Base-by-base conservation (phyloP, 371 early-diverging fungal genomes). In the Rhizomucor miehei region DNA sequence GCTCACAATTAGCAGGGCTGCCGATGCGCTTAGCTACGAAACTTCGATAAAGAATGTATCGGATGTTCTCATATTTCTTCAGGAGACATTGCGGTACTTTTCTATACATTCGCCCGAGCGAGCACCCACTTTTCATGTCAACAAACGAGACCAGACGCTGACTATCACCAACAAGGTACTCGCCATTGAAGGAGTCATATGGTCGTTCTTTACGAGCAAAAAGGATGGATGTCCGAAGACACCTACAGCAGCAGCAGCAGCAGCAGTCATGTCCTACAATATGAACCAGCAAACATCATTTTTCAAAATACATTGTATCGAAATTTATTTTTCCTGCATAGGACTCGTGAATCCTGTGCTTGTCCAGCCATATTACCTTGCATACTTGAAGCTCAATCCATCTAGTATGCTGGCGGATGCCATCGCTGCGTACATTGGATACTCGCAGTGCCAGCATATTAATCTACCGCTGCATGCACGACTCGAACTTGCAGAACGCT, bases 331-430 rank as follows among this genome's bases (percentile, higher is more conserved):
- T 49, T 12, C 40, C 3, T 74, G 75, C 39, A 20, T 57, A 13
- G 48, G 41, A 1, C 57, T 54, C 21, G n/a, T 56, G 16, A 50
- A 16, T 3, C 69, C 71, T n/a, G 48, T 64, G 9, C 48, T 74
- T 38, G 62, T 62, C 0, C 56, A 55, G 21, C 45, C 64, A 11
- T 64, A 62, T 21, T 74, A 56, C 38, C 36, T 52, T 4, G 64
- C 59, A 1, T 44, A 62, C 21, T 47, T 74, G 13, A 46, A 57
- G 40, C 14, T 41, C 11, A 51, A 68, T 25, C 64, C 57, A 3
- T 36, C 67, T 25, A 62, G 58, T 0, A 62, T 74, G 63, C 35
- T 64, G 17, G 57, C 66, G 1, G 50, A 66, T 13, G 75, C 71
- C 6, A 55, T 68, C 16, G 62, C 58, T 3, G 64, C 69, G 2